Evolutionary conservation across 805 yeast species (phyloP).

Genomic region (Yarrowia sp.): DNA sequence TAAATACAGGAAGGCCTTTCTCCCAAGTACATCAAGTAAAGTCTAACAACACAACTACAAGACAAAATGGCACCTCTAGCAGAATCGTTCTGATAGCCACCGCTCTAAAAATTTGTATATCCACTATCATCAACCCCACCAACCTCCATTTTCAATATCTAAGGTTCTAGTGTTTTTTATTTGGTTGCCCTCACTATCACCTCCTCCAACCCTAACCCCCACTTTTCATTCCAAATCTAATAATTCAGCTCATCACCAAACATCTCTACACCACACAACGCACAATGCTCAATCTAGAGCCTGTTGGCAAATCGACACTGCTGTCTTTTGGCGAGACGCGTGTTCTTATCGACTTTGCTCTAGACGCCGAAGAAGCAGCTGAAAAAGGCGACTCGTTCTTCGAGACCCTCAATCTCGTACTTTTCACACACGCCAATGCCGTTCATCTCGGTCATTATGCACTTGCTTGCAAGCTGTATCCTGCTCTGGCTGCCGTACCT

Average conservation of each 20-base stretch:
- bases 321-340: slow-evolving; percentile 9
- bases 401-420: slow-evolving; percentile 47
- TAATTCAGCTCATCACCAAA: not conserved
- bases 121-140: too few relatives aligned
- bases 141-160: too few relatives aligned
- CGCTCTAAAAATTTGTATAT: too few relatives aligned
- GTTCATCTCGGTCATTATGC: slow-evolving; percentile 80
- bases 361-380: slow-evolving; percentile 44
- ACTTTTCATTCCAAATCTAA: not conserved
- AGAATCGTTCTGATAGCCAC: too few relatives aligned
- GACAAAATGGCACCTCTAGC: too few relatives aligned
- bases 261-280: not conserved
- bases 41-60: too few relatives aligned
- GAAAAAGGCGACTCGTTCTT: slow-evolving; percentile 43
- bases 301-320: slow-evolving; percentile 13
- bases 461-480: slow-evolving; percentile 56
- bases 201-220: slow-evolving; percentile 2
- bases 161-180: too few relatives aligned
- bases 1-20: too few relatives aligned
- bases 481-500: slow-evolving; percentile 60
- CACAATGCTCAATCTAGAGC: slow-evolving; percentile 25
- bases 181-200: not conserved
- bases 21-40: too few relatives aligned
- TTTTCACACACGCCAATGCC: slow-evolving; percentile 84
- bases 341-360: slow-evolving; percentile 10